Evolutionary conservation across 2,329 filamentous ascomycete genomes (phyloP).

Genomic region (Curvularia verruculosa): DNA sequence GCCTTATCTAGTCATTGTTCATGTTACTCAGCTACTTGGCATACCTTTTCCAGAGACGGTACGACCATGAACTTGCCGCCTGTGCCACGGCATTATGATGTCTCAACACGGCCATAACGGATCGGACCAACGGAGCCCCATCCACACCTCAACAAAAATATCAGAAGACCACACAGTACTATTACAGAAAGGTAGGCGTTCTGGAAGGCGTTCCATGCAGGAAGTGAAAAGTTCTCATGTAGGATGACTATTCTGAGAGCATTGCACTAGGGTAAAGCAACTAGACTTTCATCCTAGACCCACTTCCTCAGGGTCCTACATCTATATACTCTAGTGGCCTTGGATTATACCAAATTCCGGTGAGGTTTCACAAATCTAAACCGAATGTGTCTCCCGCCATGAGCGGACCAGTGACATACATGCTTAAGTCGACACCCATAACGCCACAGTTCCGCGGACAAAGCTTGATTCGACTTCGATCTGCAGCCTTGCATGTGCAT

Average conservation of each 20-base stretch:
- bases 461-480: conserved; percentile 11
- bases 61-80: neutral
- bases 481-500: neutral
- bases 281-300: neutral
- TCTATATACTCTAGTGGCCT: neutral
- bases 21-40: neutral
- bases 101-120: neutral
- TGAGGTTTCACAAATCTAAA: neutral
- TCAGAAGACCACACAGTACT: neutral
- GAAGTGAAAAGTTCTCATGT: neutral
- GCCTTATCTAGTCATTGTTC: neutral
- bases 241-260: neutral
- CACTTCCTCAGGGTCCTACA: neutral
- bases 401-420: neutral
- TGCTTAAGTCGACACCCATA: neutral
- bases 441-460: neutral
- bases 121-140: neutral
- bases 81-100: neutral
- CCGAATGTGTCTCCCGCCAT: neutral
- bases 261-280: neutral
- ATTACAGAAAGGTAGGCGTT: neutral
- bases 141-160: neutral
- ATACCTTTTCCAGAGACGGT: neutral
- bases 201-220: neutral
- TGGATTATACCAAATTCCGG: neutral